Evolutionary conservation across 805 yeast species (phyloP).

Genomic region (Yarrowia yakushimensis): DNA sequence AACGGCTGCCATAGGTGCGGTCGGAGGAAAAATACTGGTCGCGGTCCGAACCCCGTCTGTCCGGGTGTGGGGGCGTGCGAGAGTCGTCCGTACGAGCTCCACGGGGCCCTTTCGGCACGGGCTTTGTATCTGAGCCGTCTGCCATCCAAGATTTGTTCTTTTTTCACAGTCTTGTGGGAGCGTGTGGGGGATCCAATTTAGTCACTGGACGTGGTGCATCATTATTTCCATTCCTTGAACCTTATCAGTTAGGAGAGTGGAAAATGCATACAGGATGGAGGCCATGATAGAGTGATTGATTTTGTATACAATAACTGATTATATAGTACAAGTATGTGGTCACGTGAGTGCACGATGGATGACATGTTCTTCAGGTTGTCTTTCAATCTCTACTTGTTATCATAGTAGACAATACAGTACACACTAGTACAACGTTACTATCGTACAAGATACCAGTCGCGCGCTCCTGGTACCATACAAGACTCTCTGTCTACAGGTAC

Average conservation of each 20-base stretch:
- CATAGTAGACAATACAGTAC: no score
- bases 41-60: background rate
- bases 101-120: slow-evolving; percentile 21
- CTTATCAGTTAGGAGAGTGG: slow-evolving; percentile 23
- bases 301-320: no score
- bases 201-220: slow-evolving; percentile 26
- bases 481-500: no score
- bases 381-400: no score
- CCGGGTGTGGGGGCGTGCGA: background rate
- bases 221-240: slow-evolving; percentile 19
- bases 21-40: background rate
- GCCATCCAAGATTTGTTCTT: slow-evolving; percentile 1
- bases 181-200: slow-evolving; percentile 23
- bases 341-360: no score
- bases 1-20: slow-evolving; percentile 4
- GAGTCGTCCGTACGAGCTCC: background rate
- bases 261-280: no score
- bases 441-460: no score
- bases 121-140: slow-evolving; percentile 20
- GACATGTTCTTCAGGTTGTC: no score
- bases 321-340: no score
- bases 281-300: no score
- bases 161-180: background rate
- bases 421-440: no score
- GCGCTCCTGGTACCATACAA: no score